Evolutionary conservation across 2,329 filamentous ascomycete species (phyloP), one percentile per base, ranked within the genome.

Genomic region (Paecilomyces dactylethromorphus): DNA sequence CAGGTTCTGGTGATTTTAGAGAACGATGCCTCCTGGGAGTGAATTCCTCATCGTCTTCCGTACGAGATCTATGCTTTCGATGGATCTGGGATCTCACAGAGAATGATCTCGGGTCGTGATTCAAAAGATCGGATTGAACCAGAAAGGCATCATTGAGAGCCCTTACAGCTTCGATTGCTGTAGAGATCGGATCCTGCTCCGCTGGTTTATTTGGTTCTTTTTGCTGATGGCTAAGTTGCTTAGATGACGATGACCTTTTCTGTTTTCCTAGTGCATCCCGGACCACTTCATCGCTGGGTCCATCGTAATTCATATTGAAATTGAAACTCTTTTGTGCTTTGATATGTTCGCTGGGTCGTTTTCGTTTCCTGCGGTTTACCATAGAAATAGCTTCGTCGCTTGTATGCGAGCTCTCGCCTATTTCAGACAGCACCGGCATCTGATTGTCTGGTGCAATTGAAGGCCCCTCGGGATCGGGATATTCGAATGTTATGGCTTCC

Each of bases 401-500:
- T 12, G 21, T 18, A 15, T 24, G 26, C 22, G 26, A n/a, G 21
- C 29, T 29, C 15, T 52, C 22, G 8, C 11, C 21, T 24, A 29
- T 52, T 52, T 52, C 50, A 52, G 50, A 29, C 21, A 24, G 22
- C 31, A 3, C 21, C 32, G 13, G 18, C 51, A 11, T 49, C 22
- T 8, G 58, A 24, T 29, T 35, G 45, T 55, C 58, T 32, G 53
- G 54, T 5, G 35, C n/a, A 49, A 26, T 32, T 26, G 50, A 29
- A n/a, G 29, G 15, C 49, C 58, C 54, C 10, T 65, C 63, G 11
- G 64, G 63, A 55, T 71, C 69, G 8, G 69, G 65, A 57, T 71
- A 71, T 57, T 71, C 70, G 50, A 71, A 74, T 15, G 68, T 71
- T 24, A 74, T 74, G 7, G 65, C 68, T 35, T 72, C 69, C 4